Base-by-base conservation (phyloP, 768 basidiomycete species). In the Boletus vermiculosoides region DNA sequence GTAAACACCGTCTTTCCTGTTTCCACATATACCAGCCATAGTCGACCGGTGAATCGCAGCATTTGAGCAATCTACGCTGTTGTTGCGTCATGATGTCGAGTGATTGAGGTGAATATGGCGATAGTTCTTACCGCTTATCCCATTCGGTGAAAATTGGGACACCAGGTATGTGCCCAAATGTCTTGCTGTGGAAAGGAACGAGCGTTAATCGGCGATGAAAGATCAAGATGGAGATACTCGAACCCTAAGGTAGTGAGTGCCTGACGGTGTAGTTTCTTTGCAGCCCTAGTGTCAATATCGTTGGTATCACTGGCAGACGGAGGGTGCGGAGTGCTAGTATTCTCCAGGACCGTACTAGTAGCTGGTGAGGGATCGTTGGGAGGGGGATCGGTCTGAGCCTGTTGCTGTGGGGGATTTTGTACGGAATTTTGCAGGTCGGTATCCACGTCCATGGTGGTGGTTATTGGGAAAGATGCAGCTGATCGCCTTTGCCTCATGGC, bases 161-260 rank as follows among this genome's bases (percentile, higher is more conserved):
- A 18, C 52, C 48, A 2, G 66, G 70, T 22, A 72, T 71, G 36
- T 56, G 30, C 15, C 70, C 71, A 20, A 69, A 70, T 1, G 30
- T 57, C 50, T 53, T 58, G 25, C 70, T 71, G 46, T 12, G 10
- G 36, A 42, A 6, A 49, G 31, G 25, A 23, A 44, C 5, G 11
- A 30, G 18, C 0, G 25, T 58, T 23, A 15, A 22, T 2, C 8
- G 34, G 9, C 15, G 45, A 52, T 57, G 10, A 22, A 34, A 23
- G 16, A 52, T 47, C 25, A 31, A 25, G 41, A 23, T 23, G 40
- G 42, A 34, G 15, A 33, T 6, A 41, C 10, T 12, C 36, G 7
- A 18, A 61, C 64, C 51, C 12, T 11, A 58, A 33, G 0, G 4
- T 28, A 7, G 34, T 0, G 15, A 66, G 25, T 18, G 34, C 11